Evolutionary conservation across 345 rosid species (phyloP), one percentile per base, ranked within the genome.

Genomic region (Tarenaya hassleriana): DNA sequence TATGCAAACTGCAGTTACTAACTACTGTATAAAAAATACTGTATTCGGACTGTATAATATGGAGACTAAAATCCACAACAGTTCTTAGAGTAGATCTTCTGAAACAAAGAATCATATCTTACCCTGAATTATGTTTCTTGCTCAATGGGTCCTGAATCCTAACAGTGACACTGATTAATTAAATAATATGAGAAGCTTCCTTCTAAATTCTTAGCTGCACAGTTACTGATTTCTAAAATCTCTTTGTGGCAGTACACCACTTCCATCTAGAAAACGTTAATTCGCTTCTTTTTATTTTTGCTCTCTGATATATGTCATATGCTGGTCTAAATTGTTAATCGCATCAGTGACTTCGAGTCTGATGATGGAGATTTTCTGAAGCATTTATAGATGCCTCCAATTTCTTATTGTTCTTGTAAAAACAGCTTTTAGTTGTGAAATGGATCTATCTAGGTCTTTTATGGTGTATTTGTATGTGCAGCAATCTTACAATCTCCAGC

Each of bases 401-500:
- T n/a, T n/a, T n/a, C n/a, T n/a, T n/a, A n/a, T 8, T 34, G 17
- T 21, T 60, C 16, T 24, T 41, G 46, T 9, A 10, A n/a, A n/a
- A 41, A 7, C 18, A n/a, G 15, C 46, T 41, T 10, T 29, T 18
- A 44, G 47, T 48, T 20, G 13, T 21, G 20, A 5, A 24, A n/a
- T n/a, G n/a, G n/a, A 24, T 24, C 32, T 14, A 10, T 11, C 34
- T 56, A n/a, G n/a, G 58, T 44, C 40, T 43, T 46, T 46, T 16
- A 46, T 46, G 34, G 15, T 69, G 48, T 48, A 47, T 64, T 38
- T 55, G 18, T 50, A 40, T 77, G 27, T 73, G 70, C 78, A 92
- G 98, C 98, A 51, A 88, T 92, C 72, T 78, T 92, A 75, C 95
- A 88, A 60, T 70, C 75, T 70, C 98, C 98, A 14, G 90, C 84